Evolutionary conservation across 2,329 filamentous ascomycete species (phyloP).

Genomic region (Cladophialophora yegresii): DNA sequence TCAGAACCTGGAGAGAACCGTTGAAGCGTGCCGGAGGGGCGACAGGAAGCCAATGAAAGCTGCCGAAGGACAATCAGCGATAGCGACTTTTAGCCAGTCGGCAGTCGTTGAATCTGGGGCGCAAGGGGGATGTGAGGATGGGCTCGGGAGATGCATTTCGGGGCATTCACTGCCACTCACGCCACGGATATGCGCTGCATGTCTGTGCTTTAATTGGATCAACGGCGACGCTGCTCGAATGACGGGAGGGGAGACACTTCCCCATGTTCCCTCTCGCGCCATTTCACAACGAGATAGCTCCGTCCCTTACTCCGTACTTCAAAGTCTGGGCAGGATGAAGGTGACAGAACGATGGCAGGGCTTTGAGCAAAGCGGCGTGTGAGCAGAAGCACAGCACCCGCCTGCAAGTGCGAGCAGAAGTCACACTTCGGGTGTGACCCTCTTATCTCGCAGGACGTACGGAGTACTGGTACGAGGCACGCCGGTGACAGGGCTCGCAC

Average conservation of each 20-base stretch:
- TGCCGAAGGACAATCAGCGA: background rate
- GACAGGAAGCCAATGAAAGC: slow-evolving; percentile 4
- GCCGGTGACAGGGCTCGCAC: background rate
- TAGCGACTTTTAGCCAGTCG: slow-evolving; percentile 4
- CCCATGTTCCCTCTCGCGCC: background rate
- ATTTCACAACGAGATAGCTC: background rate
- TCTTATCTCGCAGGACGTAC: background rate
- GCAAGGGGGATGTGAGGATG: background rate
- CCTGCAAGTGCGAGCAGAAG: background rate
- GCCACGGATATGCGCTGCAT: background rate
- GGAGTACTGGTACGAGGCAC: no score
- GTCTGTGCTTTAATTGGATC: background rate
- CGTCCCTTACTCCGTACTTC: background rate
- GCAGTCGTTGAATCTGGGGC: slow-evolving; percentile 3
- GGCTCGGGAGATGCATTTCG: background rate
- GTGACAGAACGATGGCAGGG: background rate
- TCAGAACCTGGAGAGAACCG: slow-evolving; percentile 7
- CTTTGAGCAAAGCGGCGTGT: background rate
- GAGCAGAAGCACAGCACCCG: background rate
- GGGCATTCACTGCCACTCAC: background rate
- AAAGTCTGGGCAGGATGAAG: background rate
- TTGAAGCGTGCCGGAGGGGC: slow-evolving; percentile 15
- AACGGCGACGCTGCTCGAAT: background rate
- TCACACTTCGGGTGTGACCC: background rate
- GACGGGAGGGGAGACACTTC: background rate